Conservation (phyloP, 2,329 filamentous ascomycete genomes). For the Xylariaceae sp. region DNA sequence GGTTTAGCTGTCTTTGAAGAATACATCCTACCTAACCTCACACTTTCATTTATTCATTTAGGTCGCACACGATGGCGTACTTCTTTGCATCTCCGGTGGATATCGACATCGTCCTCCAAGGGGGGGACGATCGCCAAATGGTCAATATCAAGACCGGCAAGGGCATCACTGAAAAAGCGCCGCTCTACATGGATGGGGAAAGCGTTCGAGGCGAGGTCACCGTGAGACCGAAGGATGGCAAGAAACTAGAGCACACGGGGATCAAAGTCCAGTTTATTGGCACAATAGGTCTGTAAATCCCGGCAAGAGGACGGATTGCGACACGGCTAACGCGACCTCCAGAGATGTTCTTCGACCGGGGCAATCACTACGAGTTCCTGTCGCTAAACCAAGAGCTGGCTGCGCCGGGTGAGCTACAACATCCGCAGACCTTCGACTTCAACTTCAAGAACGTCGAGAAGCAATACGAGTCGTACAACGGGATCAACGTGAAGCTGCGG, state of each 20-base stretch:
- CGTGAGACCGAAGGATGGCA: constrained; percentile 94
- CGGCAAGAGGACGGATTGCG: background rate
- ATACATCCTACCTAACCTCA: no score
- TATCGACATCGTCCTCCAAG: constrained; percentile 97
- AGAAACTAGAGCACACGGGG: constrained; percentile 94
- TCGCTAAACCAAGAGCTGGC: constrained; percentile 96
- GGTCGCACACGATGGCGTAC: constrained; percentile 73
- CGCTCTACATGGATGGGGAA: constrained; percentile 96
- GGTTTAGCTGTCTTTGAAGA: background rate
- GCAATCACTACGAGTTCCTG: constrained; percentile 99
- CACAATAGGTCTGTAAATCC: constrained; percentile 73
- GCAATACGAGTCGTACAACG: constrained; percentile 99
- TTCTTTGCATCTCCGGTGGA: constrained; percentile 98
- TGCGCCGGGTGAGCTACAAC: constrained; percentile 94
- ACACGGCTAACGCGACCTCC: constrained; percentile 6
- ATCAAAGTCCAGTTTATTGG: constrained; percentile 99
- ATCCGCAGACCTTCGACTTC: constrained; percentile 98
- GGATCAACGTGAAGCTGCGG: constrained; percentile 98
- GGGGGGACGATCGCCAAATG: constrained; percentile 90
- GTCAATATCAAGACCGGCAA: constrained; percentile 84
- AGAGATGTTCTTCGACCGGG: constrained; percentile 99
- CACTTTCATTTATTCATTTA: constrained; percentile 1
- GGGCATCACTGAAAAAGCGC: constrained; percentile 97
- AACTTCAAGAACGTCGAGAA: constrained; percentile 99
- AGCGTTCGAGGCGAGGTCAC: constrained; percentile 97